Evolutionary conservation across 306 rosid species (phyloP), one percentile per base, ranked within the genome.

Genomic region (Rubus parviflorus): DNA sequence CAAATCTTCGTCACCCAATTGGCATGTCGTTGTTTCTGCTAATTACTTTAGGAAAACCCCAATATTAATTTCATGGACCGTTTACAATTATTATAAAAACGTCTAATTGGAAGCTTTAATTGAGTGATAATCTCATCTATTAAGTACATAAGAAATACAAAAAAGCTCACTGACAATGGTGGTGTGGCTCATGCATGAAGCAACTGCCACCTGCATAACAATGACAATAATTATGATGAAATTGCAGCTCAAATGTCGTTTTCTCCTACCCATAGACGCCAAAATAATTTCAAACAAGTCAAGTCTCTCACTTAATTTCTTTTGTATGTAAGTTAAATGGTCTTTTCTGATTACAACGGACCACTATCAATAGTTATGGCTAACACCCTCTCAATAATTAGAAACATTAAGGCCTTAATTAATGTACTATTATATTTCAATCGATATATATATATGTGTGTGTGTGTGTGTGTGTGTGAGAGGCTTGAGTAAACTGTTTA

Each of bases 271-370:
- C 16, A 66, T 35, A 38, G 69, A 65, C 2, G 47, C 49, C 68
- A 66, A 81, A 83, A 75, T 15, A 13, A 40, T 79, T 81, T 30
- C 58, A 76, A 61, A 38, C 16, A 40, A 74, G 79, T 79, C 80
- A 35, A 61, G 69, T 19, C 0, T 70, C 22, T 40, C 41, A 41
- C 77, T 81, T 79, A 73, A 76, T 60, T 60, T 8, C 57, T 46
- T 46, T 16, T 74, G 60, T 7, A 30, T 45, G 70, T 14, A 30
- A 35, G 68, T 25, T 68, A 58, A 61, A 38, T 72, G 48, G 67
- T 43, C 72, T 49, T 52, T 61, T 62, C 75, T 46, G 35, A 35
- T 76, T 25, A 20, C 19, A 60, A 75, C 62, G 41, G 35, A 56
- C 67, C 48, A 67, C 68, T 1, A 63, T 12, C 19, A 35, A 22